Evolutionary conservation across 148 eudicot genomes (phyloP).

Genomic region (Spergularia bocconei): DNA sequence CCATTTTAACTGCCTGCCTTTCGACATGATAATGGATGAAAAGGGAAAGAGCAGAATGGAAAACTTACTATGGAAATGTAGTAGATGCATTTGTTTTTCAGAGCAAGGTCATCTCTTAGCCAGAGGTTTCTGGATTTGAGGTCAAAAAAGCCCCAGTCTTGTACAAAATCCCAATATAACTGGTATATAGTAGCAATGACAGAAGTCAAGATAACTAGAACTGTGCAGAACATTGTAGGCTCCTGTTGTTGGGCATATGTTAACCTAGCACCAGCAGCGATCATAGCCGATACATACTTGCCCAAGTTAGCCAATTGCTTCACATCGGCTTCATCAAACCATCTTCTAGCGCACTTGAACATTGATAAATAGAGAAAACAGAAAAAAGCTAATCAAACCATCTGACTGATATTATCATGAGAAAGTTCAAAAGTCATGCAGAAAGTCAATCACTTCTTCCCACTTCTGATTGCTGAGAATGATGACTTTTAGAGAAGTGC

Average conservation of each 20-base stretch:
- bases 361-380: not conserved
- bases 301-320: constrained; percentile 81
- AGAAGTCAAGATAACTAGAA: constrained; percentile 70
- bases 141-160: constrained; percentile 87
- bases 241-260: constrained; percentile 56
- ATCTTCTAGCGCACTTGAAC: constrained; percentile 81
- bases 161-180: constrained; percentile 94
- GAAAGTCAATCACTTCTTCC: no score
- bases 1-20: not conserved
- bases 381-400: not conserved
- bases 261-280: constrained; percentile 91
- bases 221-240: constrained; percentile 46
- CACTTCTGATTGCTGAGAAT: no score
- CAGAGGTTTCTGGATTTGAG: constrained; percentile 60
- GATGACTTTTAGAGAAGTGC: not conserved
- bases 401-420: not conserved
- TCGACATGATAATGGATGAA: not conserved
- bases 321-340: constrained; percentile 65
- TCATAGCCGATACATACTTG: constrained; percentile 95
- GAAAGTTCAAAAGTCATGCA: no score
- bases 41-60: not conserved
- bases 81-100: constrained; percentile 74
- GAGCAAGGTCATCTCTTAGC: constrained; percentile 84
- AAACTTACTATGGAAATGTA: constrained; percentile 77
- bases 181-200: constrained; percentile 77